These are phyloP conservation scores for Pleurotus salmoneostramineus DNA, from an alignment of 768 basidiomycete species.

Conservation along the genomic window DNA sequence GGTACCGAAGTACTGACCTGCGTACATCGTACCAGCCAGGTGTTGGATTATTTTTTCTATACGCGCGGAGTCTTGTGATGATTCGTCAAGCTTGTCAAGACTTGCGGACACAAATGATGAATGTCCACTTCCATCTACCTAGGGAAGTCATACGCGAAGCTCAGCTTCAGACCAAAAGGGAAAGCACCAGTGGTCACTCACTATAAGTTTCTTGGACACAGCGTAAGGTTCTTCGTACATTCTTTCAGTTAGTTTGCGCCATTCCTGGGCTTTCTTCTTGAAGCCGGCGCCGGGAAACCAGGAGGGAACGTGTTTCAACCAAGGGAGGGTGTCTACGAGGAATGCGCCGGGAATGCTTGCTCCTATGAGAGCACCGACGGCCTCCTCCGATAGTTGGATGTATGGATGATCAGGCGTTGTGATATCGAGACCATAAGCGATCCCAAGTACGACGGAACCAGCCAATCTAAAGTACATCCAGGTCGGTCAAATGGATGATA, in stretches of 20 bases:
- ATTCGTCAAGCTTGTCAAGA: slow-evolving; percentile 15
- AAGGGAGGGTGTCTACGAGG: slow-evolving; percentile 1
- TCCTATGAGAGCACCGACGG: slow-evolving; percentile 23
- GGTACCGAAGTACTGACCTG: slow-evolving; percentile 12
- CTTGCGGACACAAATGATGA: slow-evolving; percentile 18
- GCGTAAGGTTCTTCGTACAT: slow-evolving; percentile 34
- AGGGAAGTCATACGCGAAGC: not conserved
- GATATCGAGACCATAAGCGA: slow-evolving; percentile 8
- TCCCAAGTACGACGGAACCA: not conserved
- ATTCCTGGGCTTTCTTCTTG: slow-evolving; percentile 43
- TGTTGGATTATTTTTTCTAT: slow-evolving; percentile 18
- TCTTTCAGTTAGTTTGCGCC: slow-evolving; percentile 32
- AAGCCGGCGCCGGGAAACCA: slow-evolving; percentile 28
- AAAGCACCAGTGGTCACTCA: slow-evolving; percentile 9
- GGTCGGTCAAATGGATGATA: not conserved
- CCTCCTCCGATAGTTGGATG: slow-evolving; percentile 26
- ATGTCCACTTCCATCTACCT: slow-evolving; percentile 15
- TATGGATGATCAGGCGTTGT: not conserved
- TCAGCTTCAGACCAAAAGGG: not conserved
- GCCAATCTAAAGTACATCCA: not conserved
- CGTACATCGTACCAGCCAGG: slow-evolving; percentile 21
- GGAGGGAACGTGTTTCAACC: not conserved
- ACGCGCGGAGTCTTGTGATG: slow-evolving; percentile 7
- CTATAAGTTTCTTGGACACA: slow-evolving; percentile 21
- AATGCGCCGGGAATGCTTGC: slow-evolving; percentile 18